Evolutionary conservation across 23 red algal species (phyloP).

Genomic region (Cyanidium caldarium): DNA sequence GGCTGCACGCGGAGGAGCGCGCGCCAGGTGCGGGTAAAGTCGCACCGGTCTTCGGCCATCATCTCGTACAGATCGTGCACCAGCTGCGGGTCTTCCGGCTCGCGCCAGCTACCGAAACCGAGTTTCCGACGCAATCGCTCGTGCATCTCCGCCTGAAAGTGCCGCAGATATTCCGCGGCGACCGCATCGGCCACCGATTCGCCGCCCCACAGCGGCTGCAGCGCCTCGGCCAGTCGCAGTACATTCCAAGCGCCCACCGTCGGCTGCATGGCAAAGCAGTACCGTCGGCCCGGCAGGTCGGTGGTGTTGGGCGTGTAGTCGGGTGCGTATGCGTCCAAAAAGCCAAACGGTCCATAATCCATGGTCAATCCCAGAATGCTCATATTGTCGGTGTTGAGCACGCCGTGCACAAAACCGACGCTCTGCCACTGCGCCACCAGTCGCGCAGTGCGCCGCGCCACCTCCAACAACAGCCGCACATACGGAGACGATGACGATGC

Average conservation of each 20-base stretch:
- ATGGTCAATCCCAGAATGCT: slow-evolving; percentile 86
- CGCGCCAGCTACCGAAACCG: slow-evolving; percentile 33
- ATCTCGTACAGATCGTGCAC: slow-evolving; percentile 36
- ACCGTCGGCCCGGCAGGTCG: slow-evolving; percentile 82
- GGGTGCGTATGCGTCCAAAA: slow-evolving; percentile 80
- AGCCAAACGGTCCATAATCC: slow-evolving; percentile 97
- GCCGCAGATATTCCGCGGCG: slow-evolving; percentile 25
- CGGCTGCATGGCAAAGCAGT: slow-evolving; percentile 64
- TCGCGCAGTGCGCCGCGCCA: slow-evolving; percentile 39
- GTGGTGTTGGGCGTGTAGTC: slow-evolving; percentile 93
- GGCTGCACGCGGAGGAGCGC: slow-evolving; percentile 23
- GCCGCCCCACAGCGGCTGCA: slow-evolving; percentile 47
- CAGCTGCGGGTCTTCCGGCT: slow-evolving; percentile 22
- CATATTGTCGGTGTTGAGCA: slow-evolving; percentile 91
- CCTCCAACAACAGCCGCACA: slow-evolving; percentile 27
- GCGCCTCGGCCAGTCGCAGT: slow-evolving; percentile 35
- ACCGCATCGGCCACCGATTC: slow-evolving; percentile 16
- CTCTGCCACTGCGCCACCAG: slow-evolving; percentile 90
- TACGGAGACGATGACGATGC: slow-evolving; percentile 27
- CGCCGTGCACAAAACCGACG: slow-evolving; percentile 94
- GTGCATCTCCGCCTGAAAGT: slow-evolving; percentile 16
- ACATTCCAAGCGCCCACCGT: slow-evolving; percentile 59
- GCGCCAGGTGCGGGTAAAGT: slow-evolving; percentile 86
- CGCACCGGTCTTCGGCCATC: slow-evolving; percentile 52
- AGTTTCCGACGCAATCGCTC: slow-evolving; percentile 53